Evolutionary conservation across 2,329 filamentous ascomycete species (phyloP).

Genomic region (Penicillium brasilianum): DNA sequence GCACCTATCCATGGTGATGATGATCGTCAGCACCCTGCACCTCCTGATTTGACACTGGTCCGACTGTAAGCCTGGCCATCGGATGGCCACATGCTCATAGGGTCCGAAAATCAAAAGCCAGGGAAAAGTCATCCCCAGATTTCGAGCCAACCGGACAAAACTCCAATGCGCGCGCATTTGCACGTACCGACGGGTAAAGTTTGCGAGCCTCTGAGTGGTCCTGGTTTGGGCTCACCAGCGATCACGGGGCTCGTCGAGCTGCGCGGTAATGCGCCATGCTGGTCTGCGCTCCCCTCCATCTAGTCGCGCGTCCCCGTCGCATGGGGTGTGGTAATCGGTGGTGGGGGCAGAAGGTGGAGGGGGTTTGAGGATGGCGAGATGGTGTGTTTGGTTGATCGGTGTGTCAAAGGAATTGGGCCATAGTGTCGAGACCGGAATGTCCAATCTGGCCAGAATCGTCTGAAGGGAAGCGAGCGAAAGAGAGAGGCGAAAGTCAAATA

Average conservation of each 20-base stretch:
- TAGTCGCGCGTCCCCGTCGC: constrained; percentile 27
- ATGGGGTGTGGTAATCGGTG: constrained; percentile 24
- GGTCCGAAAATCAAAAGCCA: not conserved
- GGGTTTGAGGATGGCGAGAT: not conserved
- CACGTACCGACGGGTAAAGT: constrained; percentile 35
- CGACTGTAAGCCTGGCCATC: not conserved
- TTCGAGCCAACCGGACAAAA: constrained; percentile 7
- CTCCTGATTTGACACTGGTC: not conserved
- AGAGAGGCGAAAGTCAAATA: constrained; percentile 7
- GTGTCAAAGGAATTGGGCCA: constrained; percentile 6
- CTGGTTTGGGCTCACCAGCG: constrained; percentile 30
- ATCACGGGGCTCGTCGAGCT: constrained; percentile 34
- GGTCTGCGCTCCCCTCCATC: constrained; percentile 39
- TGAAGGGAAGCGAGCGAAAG: not conserved
- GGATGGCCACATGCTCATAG: no score
- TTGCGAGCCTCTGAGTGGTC: constrained; percentile 25
- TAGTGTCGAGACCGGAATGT: not conserved
- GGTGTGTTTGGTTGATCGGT: not conserved
- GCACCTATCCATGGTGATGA: constrained; percentile 25
- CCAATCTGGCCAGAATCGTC: not conserved
- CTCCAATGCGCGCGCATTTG: constrained; percentile 6
- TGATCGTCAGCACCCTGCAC: constrained; percentile 2
- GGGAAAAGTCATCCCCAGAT: not conserved
- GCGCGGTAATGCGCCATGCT: constrained; percentile 31
- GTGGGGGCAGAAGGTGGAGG: not conserved